A percentile compares a stretch with the other conserved stretches of the same genome.
Conservation (phyloP, 1,284 basidiomycete genomes). For the Cerioporus squamosus region DNA sequence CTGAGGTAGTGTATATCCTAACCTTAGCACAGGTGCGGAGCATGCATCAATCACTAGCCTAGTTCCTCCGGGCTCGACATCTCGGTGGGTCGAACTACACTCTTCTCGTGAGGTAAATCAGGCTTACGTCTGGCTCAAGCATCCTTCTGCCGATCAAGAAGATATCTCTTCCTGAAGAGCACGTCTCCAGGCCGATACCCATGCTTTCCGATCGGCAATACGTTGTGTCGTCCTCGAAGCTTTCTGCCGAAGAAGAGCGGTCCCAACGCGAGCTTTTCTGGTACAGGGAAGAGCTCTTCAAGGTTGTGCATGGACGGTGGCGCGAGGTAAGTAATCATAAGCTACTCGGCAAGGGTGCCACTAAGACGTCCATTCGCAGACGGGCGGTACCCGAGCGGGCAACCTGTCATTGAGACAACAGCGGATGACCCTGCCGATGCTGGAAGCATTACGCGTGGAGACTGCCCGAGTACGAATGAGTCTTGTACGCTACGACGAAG, state of each 20-base stretch:
- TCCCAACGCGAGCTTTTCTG: constrained; percentile 85
- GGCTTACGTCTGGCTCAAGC: constrained; percentile 31
- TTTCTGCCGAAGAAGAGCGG: constrained; percentile 62
- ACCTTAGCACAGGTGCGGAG: constrained; percentile 39
- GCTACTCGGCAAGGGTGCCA: not conserved
- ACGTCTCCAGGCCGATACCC: constrained; percentile 74
- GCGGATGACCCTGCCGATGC: constrained; percentile 74
- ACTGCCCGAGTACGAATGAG: constrained; percentile 64
- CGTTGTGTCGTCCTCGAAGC: constrained; percentile 77
- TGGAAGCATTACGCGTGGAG: constrained; percentile 73
- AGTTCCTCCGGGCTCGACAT: constrained; percentile 84
- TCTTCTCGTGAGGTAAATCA: no score
- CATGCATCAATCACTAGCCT: constrained; percentile 55
- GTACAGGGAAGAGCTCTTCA: constrained; percentile 89
- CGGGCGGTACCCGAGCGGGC: constrained; percentile 75
- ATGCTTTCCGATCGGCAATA: constrained; percentile 90
- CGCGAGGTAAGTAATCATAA: constrained; percentile 63
- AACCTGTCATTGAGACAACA: constrained; percentile 78
- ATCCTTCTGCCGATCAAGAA: constrained; percentile 81
- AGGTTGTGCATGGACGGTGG: constrained; percentile 74
- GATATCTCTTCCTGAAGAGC: constrained; percentile 61
- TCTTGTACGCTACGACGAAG: constrained; percentile 43
- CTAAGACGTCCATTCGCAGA: constrained; percentile 45
- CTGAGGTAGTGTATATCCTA: constrained; percentile 1
- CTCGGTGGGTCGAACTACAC: constrained; percentile 53